Base-by-base conservation (phyloP, 2,329 filamentous ascomycete species). In the Geoglossum cookeanum region DNA sequence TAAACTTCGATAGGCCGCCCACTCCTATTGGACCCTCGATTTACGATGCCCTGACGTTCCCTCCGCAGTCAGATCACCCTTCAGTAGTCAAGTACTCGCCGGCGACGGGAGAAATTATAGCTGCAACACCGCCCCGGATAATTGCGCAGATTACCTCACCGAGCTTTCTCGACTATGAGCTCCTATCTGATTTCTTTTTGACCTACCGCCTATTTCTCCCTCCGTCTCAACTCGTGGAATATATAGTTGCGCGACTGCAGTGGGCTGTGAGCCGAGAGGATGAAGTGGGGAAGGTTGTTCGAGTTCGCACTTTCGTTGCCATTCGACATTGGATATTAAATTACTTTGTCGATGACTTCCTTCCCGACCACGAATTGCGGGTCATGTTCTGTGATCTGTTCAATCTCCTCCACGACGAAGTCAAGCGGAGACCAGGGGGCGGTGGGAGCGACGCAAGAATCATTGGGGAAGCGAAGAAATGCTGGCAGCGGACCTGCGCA, bases 251-350 rank as follows among this genome's bases (percentile, higher is more conserved):
- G 1, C 81, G 92, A 17, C 72, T 98, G 56, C 78, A 83, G 62
- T 98, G 92, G 92, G 89, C 92, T 0, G 76, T 96, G 54, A 79
- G 79, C 53, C 79, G 87, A 57, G 74, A 78, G 52, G 87, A 94
- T 66, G 88, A 96, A 67, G 81, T 83, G 58, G 92, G 92, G 44
- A 86, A 89, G 66, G 87, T 98, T 56, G 92, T 96, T n/a, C 81
- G 91, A 55, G 94, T 98, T 15, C 81, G 92, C 47, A 94, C 90
- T 0, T 98, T 97, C 71, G 92, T 96, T 30, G 92, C 92, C 6
- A 76, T 97, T 49, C 82, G 92, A 58, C 92, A 98, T 69, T 98
- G 92, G 92, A 90, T 97, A 58, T 72, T 98, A 60, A 98, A 98
- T 68, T 98, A 98, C 69, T 98, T 97, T 63, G 78, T 87, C 57